Evolutionary conservation across 768 basidiomycete genomes (phyloP).

Genomic region (Termitomyces sp.): DNA sequence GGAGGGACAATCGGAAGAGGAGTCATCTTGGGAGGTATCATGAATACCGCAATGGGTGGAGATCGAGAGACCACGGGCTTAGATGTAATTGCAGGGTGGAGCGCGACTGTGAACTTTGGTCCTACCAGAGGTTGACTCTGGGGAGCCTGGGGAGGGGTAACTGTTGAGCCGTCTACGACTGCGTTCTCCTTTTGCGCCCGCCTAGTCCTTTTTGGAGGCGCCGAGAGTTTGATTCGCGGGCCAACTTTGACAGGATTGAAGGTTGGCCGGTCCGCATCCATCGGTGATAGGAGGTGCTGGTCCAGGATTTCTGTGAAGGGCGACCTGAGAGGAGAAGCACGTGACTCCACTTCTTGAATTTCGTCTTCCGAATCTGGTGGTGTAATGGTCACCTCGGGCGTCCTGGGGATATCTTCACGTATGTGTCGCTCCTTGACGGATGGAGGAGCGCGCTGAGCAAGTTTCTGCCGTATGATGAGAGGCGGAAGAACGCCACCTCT

Average conservation of each 20-base stretch:
- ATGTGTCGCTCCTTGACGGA: not conserved
- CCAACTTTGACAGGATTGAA: not conserved
- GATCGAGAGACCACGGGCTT: not conserved
- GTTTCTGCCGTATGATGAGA: not conserved
- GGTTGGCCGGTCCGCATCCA: not conserved
- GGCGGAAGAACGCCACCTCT: not conserved
- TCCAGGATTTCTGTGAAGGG: not conserved
- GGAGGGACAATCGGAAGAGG: not conserved
- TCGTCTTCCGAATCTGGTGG: not conserved
- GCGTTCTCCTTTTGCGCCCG: not conserved
- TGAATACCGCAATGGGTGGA: not conserved
- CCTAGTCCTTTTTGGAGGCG: not conserved
- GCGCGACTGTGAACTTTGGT: not conserved
- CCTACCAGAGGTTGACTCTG: not conserved
- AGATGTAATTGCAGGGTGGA: not conserved
- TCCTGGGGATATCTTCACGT: not conserved
- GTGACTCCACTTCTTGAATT: not conserved
- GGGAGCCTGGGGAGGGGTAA: not conserved
- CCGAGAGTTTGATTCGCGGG: not conserved
- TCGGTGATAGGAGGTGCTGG: not conserved
- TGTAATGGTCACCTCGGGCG: not conserved
- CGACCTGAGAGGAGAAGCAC: not conserved
- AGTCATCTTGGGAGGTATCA: not conserved
- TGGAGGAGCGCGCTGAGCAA: not conserved
- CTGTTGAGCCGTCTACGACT: not conserved